Percentiles rank a stretch among this genome's conserved stretches.
Evolutionary conservation across 768 basidiomycete genomes (phyloP).

Genomic region (Mycena alexandri): DNA sequence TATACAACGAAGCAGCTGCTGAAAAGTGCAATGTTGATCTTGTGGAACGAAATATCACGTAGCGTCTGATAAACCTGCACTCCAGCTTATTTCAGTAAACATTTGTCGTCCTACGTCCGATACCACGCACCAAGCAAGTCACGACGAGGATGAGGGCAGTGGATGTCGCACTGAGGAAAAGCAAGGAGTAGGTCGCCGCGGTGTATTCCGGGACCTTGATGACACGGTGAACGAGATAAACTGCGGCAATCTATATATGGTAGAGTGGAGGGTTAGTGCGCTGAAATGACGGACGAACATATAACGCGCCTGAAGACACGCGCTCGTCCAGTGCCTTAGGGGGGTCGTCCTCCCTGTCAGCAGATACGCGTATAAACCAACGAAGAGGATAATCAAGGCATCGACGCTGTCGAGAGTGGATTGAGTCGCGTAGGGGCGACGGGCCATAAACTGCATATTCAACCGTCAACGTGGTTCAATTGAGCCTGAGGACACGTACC

Average conservation of each 20-base stretch:
- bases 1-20: conserved; percentile 16
- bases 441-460: background rate
- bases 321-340: conserved; percentile 8
- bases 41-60: conserved; percentile 7
- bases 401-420: conserved; percentile 2
- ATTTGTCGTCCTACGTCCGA: background rate
- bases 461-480: background rate
- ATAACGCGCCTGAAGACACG: conserved; percentile 8
- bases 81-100: no score
- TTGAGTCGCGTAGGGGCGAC: background rate
- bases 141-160: background rate
- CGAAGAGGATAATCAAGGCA: background rate
- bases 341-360: background rate
- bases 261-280: background rate
- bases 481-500: background rate
- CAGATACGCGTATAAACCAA: background rate
- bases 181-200: conserved; percentile 4
- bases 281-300: background rate
- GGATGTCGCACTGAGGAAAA: background rate
- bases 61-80: conserved; percentile 9
- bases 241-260: background rate
- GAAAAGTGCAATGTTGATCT: conserved; percentile 14
- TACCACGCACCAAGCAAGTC: background rate
- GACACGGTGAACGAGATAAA: background rate
- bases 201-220: background rate